Conservation (phyloP, 176 grass and related monocot genomes). For the Guadua angustifolia region DNA sequence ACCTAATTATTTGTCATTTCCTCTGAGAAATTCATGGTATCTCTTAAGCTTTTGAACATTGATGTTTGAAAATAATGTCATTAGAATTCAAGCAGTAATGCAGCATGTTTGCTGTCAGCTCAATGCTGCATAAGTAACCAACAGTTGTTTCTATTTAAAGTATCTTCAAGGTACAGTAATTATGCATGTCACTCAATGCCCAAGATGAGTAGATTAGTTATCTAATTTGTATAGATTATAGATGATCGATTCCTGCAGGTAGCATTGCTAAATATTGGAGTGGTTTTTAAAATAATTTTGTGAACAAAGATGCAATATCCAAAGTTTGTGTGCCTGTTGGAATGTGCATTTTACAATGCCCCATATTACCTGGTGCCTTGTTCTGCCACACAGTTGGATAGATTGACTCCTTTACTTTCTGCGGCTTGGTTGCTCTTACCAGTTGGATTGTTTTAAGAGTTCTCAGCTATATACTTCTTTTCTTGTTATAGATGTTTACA, state of each 20-base stretch:
- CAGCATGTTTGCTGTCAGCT: neutral
- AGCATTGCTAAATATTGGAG: no score
- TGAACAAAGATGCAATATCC: neutral
- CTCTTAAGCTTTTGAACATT: neutral
- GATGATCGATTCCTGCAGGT: neutral
- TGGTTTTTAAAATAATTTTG: neutral
- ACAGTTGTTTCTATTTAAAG: neutral
- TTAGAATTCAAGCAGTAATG: neutral
- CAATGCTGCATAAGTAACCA: neutral
- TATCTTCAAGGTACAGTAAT: neutral
- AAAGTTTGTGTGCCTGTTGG: neutral
- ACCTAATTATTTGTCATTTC: constrained; percentile 20
- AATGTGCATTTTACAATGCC: no score
- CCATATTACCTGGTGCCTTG: no score
- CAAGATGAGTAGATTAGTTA: neutral
- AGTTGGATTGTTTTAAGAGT: neutral
- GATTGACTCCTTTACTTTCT: neutral
- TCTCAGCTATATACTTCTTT: neutral
- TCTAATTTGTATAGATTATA: neutral
- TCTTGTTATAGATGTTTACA: neutral
- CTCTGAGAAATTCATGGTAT: neutral
- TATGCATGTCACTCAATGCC: neutral
- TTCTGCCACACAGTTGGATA: no score
- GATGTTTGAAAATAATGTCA: neutral
- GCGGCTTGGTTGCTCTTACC: neutral